Evolutionary conservation across 2,329 filamentous ascomycete genomes (phyloP).

Genomic region (Dactylellina parvicollis): DNA sequence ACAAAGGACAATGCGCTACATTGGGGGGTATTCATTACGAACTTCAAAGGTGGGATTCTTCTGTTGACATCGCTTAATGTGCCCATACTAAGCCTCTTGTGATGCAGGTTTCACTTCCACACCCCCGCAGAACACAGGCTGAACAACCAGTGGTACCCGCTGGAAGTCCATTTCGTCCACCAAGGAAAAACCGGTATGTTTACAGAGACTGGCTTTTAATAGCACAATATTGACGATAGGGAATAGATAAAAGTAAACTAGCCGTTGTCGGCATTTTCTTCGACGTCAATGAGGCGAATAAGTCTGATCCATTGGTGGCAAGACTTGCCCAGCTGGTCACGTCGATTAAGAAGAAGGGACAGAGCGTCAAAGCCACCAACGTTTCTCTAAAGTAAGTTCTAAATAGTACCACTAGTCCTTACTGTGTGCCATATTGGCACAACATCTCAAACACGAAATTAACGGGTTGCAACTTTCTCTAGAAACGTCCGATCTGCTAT

Average conservation of each 20-base stretch:
- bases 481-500: conserved; percentile 49
- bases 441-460: too few relatives aligned
- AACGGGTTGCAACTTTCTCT: too few relatives aligned
- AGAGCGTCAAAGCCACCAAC: conserved; percentile 39
- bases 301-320: conserved; percentile 35
- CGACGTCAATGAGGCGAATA: conserved; percentile 57
- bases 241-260: too few relatives aligned
- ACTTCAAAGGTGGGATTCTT: conserved; percentile 35
- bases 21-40: conserved; percentile 44
- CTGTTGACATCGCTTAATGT: not conserved
- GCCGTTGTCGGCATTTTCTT: conserved; percentile 62
- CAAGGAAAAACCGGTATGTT: conserved; percentile 58
- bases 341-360: conserved; percentile 30
- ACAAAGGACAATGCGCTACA: conserved; percentile 61
- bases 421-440: not conserved
- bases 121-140: conserved; percentile 64
- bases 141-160: conserved; percentile 60
- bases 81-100: conserved; percentile 59
- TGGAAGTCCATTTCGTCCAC: conserved; percentile 64
- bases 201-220: not conserved
- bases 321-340: conserved; percentile 34
- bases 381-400: conserved; percentile 19
- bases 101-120: conserved; percentile 67
- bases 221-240: conserved; percentile 17
- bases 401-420: not conserved